phyloP scores from a whole-genome alignment of 2,329 filamentous ascomycete species.

The Xylariales sp. region DNA sequence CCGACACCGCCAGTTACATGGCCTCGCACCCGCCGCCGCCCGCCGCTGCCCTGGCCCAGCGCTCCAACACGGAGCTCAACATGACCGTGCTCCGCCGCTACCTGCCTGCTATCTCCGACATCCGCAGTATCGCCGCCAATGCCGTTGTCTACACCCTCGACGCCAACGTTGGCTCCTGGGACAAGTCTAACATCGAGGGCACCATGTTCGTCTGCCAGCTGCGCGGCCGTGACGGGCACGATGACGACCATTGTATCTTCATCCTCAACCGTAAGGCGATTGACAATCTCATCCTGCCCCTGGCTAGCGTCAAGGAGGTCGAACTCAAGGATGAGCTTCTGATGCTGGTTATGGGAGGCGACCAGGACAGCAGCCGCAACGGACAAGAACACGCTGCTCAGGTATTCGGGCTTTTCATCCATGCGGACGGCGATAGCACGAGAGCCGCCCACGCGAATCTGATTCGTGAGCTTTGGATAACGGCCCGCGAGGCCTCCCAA shows the following conservation, averaged over 20 bases:
- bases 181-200: slow-evolving; percentile 81
- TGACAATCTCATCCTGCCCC: slow-evolving; percentile 64
- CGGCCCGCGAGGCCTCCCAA: slow-evolving; percentile 13
- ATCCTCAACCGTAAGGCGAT: slow-evolving; percentile 69
- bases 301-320: slow-evolving; percentile 57
- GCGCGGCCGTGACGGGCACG: slow-evolving; percentile 26
- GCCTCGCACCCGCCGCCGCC: slow-evolving; percentile 32
- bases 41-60: slow-evolving; percentile 50
- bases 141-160: slow-evolving; percentile 82
- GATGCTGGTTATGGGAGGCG: neutral
- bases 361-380: slow-evolving; percentile 5
- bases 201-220: slow-evolving; percentile 78
- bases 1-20: slow-evolving; percentile 52
- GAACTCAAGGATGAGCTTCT: slow-evolving; percentile 34
- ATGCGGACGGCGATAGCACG: slow-evolving; percentile 43
- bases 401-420: slow-evolving; percentile 52
- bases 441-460: slow-evolving; percentile 34
- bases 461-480: slow-evolving; percentile 38
- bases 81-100: slow-evolving; percentile 78
- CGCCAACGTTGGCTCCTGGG: slow-evolving; percentile 60
- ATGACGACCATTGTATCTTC: slow-evolving; percentile 61
- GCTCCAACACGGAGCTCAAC: slow-evolving; percentile 84
- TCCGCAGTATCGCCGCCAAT: slow-evolving; percentile 79
- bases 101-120: slow-evolving; percentile 66
- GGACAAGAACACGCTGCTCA: slow-evolving; percentile 27